Conservation (phyloP, 179 eudicot species). For the Camellia oleifera region DNA sequence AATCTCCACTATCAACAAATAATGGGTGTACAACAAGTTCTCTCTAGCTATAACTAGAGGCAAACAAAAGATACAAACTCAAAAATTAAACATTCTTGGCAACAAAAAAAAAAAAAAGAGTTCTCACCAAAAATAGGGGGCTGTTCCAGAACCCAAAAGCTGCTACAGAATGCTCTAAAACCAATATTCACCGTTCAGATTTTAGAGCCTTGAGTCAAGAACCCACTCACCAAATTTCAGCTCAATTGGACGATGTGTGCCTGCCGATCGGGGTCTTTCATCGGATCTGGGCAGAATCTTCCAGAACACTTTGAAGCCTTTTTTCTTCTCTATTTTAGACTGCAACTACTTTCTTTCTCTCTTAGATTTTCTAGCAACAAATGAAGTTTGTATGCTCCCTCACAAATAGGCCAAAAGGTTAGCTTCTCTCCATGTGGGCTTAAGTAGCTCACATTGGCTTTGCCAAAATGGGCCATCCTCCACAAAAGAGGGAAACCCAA, state of each 20-base stretch:
- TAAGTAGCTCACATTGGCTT: too few species aligned
- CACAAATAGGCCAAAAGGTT: too few species aligned
- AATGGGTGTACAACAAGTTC: background rate
- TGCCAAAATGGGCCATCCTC: too few species aligned
- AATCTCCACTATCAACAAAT: conserved; percentile 8
- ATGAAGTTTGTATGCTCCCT: too few species aligned
- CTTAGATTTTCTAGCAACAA: too few species aligned
- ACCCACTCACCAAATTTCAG: background rate
- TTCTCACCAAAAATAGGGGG: background rate
- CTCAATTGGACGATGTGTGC: background rate
- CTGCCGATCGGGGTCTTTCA: background rate
- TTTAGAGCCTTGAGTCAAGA: background rate
- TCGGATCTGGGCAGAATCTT: too few species aligned
- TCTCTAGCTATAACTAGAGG: background rate
- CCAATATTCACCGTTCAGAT: background rate
- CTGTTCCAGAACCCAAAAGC: background rate
- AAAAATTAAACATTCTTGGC: background rate
- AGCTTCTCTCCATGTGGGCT: too few species aligned
- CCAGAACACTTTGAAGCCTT: too few species aligned
- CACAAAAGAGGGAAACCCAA: too few species aligned
- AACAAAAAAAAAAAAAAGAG: background rate
- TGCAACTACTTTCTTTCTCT: too few species aligned
- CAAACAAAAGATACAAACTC: background rate
- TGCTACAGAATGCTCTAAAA: background rate
- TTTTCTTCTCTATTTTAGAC: too few species aligned